Evolutionary conservation across 1,139 yeast species (phyloP).

Genomic region (Debaryomyces coudertii): DNA sequence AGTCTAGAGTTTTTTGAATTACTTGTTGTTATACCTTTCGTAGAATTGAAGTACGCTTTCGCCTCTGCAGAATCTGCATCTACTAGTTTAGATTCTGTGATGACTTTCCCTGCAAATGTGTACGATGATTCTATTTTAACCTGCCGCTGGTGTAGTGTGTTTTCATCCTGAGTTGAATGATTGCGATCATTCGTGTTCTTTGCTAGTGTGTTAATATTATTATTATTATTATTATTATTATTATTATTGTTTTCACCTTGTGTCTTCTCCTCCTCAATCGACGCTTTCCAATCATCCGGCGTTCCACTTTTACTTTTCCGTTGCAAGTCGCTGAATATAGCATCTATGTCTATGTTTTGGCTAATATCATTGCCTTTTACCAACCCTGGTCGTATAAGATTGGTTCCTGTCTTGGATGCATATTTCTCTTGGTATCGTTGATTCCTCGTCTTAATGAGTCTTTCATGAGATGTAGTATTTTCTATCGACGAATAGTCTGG

Average conservation of each 20-base stretch:
- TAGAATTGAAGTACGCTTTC: constrained; percentile 69
- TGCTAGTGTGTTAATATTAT: constrained; percentile 30
- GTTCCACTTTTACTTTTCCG: constrained; percentile 14
- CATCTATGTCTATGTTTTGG: constrained; percentile 37
- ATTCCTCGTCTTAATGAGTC: constrained; percentile 36
- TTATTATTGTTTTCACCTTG: constrained; percentile 35
- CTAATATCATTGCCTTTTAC: constrained; percentile 25
- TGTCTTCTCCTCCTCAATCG: constrained; percentile 28
- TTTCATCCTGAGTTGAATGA: constrained; percentile 26
- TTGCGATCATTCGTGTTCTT: constrained; percentile 21
- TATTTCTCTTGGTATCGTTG: constrained; percentile 29
- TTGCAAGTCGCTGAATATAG: constrained; percentile 36
- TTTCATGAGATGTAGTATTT: constrained; percentile 32
- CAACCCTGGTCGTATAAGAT: constrained; percentile 28
- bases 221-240: constrained; percentile 38
- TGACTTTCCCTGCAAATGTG: constrained; percentile 86
- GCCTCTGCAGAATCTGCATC: constrained; percentile 83
- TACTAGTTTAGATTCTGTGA: constrained; percentile 78
- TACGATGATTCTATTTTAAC: constrained; percentile 77
- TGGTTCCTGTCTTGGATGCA: constrained; percentile 18
- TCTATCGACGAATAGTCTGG: constrained; percentile 43
- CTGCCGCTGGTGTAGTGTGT: constrained; percentile 41
- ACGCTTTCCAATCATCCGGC: constrained; percentile 12
- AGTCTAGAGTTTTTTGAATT: background rate
- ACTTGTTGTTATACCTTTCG: constrained; percentile 33